Percentiles rank a stretch among this genome's conserved stretches.
Evolutionary conservation across 768 basidiomycete species (phyloP).

Genomic region (Multifurca ochricompacta): DNA sequence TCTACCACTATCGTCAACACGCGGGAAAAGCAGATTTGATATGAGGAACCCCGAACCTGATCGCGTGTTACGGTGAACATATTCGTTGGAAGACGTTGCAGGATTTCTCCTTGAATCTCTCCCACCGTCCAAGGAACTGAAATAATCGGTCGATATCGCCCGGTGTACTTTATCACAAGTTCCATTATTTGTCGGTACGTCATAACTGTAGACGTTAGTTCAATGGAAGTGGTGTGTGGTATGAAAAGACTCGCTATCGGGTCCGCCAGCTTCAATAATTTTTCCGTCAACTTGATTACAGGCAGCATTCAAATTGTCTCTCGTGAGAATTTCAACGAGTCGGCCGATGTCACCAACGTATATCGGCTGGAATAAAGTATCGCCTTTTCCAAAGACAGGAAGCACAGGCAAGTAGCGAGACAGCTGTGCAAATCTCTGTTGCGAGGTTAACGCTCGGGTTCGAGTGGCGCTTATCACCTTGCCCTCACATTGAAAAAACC

Average conservation of each 20-base stretch:
- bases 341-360: conserved; percentile 62
- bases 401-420: conserved; percentile 57
- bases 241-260: conserved; percentile 42
- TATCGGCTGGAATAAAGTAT: conserved; percentile 60
- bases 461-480: background rate
- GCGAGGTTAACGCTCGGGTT: background rate
- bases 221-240: conserved; percentile 25
- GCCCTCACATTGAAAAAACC: conserved; percentile 60
- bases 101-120: conserved; percentile 51
- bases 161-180: conserved; percentile 47
- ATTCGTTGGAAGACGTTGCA: conserved; percentile 56
- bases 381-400: conserved; percentile 72
- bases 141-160: conserved; percentile 48
- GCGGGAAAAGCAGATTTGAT: too few species aligned
- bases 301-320: conserved; percentile 36
- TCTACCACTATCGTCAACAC: conserved; percentile 35
- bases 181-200: conserved; percentile 64
- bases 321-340: conserved; percentile 50
- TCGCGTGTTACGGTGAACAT: conserved; percentile 62
- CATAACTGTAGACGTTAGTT: conserved; percentile 38
- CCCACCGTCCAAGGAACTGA: conserved; percentile 59
- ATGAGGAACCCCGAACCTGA: too few species aligned
- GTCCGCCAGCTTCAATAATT: conserved; percentile 40
- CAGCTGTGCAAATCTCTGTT: conserved; percentile 54
- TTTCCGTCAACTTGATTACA: conserved; percentile 33